phyloP scores from a whole-genome alignment of 106 monocot genomes.

The Hemerocallis citrina region DNA sequence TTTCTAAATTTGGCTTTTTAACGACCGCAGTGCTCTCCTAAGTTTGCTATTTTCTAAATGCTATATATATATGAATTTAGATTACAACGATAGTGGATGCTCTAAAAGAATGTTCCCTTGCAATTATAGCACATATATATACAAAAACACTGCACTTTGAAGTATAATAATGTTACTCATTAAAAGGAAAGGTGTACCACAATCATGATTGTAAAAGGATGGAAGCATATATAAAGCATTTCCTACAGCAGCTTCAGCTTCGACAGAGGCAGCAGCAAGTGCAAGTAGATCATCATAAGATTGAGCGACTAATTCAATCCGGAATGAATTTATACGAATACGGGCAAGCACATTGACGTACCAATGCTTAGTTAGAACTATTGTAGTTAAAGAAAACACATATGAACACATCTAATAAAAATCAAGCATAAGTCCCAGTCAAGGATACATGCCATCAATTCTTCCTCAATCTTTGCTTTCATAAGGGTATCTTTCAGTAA shows the following conservation, averaged over 20 bases:
- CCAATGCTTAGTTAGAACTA: constrained; percentile 88
- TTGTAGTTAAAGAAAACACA: constrained; percentile 40
- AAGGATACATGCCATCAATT: constrained; percentile 76
- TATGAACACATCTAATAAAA: not conserved
- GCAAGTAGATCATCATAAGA: constrained; percentile 64
- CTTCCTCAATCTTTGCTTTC: constrained; percentile 44
- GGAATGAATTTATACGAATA: constrained; percentile 85
- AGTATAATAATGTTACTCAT: not conserved
- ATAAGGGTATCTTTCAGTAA: constrained; percentile 44
- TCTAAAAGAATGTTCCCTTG: no score
- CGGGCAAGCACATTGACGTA: constrained; percentile 67
- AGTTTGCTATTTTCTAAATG: no score
- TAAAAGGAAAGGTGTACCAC: constrained; percentile 39
- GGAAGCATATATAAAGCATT: constrained; percentile 95
- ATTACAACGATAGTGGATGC: no score
- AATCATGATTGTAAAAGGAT: constrained; percentile 96
- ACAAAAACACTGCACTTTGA: not conserved
- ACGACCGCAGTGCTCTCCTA: no score
- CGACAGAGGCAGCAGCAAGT: constrained; percentile 49
- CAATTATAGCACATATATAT: not conserved
- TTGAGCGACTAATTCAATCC: constrained; percentile 59
- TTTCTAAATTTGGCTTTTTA: no score
- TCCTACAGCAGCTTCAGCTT: constrained; percentile 62
- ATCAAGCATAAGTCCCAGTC: not conserved
- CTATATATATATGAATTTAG: no score